Base-by-base conservation (phyloP, 176 grass and related monocot species). In the Aegilops bicornis region DNA sequence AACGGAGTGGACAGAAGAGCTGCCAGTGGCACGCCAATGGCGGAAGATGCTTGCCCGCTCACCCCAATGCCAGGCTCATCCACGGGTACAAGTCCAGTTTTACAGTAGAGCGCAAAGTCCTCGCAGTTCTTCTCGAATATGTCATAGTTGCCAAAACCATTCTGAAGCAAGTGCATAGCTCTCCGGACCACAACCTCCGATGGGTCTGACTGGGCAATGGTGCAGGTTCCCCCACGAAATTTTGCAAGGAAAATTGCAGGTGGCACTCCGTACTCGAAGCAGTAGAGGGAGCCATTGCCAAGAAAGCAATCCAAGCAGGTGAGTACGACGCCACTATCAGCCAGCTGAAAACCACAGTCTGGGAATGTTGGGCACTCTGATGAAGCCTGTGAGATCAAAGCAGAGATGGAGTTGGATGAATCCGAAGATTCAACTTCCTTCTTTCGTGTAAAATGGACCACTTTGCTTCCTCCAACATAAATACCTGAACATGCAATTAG, bases 61-160 rank as follows among this genome's bases (percentile, higher is more conserved):
- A 87, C 85, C 24, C 97, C 97, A 19, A 93, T 91, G 64, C 97
- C 92, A 22, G 89, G 86, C 19, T 96, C 94, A 0, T 94, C 90
- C 1, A 83, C 24, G 13, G 92, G 77, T 2, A 99, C 79, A 62
- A 99, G 93, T 69, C 94, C 97, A 2, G 97, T 96, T 83, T 99
- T 99, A 90, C 97, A 99, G 85, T 99, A 99, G 75, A 99, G 92
- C 54, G 94, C 92, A 56, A 99, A 99, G 84, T 99, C 97, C 80
- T 99, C 97, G 0, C 97, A 96, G 9, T 99, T 99, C 85, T 99
- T 99, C 84, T 96, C 97, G 24, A 99, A 99, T n/a, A 99, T 82
- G 77, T 99, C 97, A 2, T 99, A 96, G 36, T 91, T 93, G 15
- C 97, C 94, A 61, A 99, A 99, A 3, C 97, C 97, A 36, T 99